phyloP scores from a whole-genome alignment of 768 basidiomycete genomes.

The Mycena sanguinolenta region DNA sequence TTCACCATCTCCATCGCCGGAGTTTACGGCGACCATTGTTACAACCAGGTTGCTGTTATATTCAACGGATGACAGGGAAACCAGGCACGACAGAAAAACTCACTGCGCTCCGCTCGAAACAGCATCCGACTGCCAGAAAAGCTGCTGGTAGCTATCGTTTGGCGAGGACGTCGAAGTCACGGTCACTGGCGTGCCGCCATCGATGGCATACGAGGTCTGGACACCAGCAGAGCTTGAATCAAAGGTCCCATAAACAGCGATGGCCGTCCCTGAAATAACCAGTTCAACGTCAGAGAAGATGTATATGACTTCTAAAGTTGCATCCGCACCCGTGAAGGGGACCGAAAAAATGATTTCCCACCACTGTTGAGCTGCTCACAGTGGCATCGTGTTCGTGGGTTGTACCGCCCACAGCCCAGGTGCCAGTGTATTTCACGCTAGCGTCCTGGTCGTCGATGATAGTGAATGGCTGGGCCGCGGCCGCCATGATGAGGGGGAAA shows the following conservation, averaged over 20 bases:
- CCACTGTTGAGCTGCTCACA: slow-evolving; percentile 49
- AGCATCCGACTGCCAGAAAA: slow-evolving; percentile 51
- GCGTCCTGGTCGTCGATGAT: slow-evolving; percentile 53
- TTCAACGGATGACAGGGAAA: not conserved
- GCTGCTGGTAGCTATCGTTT: slow-evolving; percentile 47
- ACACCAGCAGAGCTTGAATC: slow-evolving; percentile 53
- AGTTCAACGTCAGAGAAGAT: not conserved
- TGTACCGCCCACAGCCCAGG: slow-evolving; percentile 49
- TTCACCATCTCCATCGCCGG: slow-evolving; percentile 42
- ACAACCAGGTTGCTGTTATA: slow-evolving; percentile 47
- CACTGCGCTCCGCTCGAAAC: slow-evolving; percentile 48
- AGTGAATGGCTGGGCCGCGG: slow-evolving; percentile 22
- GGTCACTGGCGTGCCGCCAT: slow-evolving; percentile 43
- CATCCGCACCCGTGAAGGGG: slow-evolving; percentile 49
- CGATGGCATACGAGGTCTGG: slow-evolving; percentile 51
- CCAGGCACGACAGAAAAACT: slow-evolving; percentile 25
- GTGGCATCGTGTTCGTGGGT: slow-evolving; percentile 45
- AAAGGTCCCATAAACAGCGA: slow-evolving; percentile 52
- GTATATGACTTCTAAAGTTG: not conserved
- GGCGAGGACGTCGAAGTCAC: slow-evolving; percentile 44
- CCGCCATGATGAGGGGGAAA: not conserved
- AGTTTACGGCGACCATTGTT: slow-evolving; percentile 51
- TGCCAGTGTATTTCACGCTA: slow-evolving; percentile 48
- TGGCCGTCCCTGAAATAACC: slow-evolving; percentile 45
- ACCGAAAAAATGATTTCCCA: slow-evolving; percentile 52